These are phyloP conservation scores for Lepidium africanum DNA, from an alignment of 345 rosid species.

Conservation along the genomic window DNA sequence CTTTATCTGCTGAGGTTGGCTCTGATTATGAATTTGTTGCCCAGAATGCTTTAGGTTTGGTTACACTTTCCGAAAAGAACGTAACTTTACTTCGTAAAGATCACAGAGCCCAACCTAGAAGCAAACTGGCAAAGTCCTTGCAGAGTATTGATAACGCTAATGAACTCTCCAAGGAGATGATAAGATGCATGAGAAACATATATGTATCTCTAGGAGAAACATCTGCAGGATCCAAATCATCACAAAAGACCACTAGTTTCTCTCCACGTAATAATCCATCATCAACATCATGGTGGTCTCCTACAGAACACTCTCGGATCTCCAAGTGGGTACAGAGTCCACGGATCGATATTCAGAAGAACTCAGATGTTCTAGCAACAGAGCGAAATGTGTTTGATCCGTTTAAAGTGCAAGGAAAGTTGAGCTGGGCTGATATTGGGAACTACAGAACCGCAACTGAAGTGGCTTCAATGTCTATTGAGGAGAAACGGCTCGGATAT, in stretches of 20 bases:
- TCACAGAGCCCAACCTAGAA: slow-evolving; percentile 15
- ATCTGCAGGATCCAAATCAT: slow-evolving; percentile 48
- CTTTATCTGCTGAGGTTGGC: neutral
- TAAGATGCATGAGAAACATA: slow-evolving; percentile 87
- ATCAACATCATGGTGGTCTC: slow-evolving; percentile 29
- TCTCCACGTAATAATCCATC: slow-evolving; percentile 10
- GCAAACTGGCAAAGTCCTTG: slow-evolving; percentile 11
- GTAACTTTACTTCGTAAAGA: neutral
- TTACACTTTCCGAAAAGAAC: neutral
- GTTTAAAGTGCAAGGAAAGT: slow-evolving; percentile 24
- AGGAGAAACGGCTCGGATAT: slow-evolving; percentile 28
- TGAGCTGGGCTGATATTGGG: slow-evolving; percentile 29
- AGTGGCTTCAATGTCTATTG: slow-evolving; percentile 33
- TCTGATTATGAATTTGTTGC: slow-evolving; percentile 2
- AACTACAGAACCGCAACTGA: slow-evolving; percentile 29
- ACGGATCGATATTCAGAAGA: slow-evolving; percentile 23
- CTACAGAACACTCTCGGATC: slow-evolving; percentile 29
- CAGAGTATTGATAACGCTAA: slow-evolving; percentile 17
- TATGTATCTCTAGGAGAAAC: slow-evolving; percentile 78
- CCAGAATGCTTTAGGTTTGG: slow-evolving; percentile 22
- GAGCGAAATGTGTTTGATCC: slow-evolving; percentile 25
- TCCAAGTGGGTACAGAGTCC: slow-evolving; percentile 31
- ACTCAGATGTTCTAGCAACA: slow-evolving; percentile 21
- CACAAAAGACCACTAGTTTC: slow-evolving; percentile 7
- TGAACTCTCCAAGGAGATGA: slow-evolving; percentile 68